Evolutionary conservation across 2,329 filamentous ascomycete genomes (phyloP).

Genomic region (Xylaria sp.): DNA sequence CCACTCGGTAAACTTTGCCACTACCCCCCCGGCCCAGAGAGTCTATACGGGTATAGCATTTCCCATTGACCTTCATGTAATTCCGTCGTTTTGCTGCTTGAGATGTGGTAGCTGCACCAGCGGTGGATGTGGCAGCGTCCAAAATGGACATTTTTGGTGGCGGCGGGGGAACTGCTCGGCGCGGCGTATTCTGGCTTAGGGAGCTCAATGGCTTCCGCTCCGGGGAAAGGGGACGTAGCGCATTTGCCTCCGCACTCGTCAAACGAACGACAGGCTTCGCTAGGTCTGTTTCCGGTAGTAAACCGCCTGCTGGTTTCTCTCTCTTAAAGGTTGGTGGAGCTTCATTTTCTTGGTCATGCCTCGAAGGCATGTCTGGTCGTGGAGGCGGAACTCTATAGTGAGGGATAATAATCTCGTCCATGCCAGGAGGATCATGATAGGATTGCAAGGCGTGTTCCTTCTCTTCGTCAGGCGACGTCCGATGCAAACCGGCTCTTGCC

Average conservation of each 20-base stretch:
- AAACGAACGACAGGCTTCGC: constrained; percentile 65
- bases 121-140: constrained; percentile 87
- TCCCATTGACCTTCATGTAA: constrained; percentile 88
- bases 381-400: constrained; percentile 68
- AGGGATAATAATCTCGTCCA: constrained; percentile 58
- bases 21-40: constrained; percentile 92
- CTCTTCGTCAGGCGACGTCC: constrained; percentile 52
- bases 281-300: constrained; percentile 64
- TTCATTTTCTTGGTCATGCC: constrained; percentile 87
- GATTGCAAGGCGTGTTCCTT: constrained; percentile 46
- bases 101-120: constrained; percentile 80
- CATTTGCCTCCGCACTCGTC: constrained; percentile 57
- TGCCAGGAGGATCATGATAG: constrained; percentile 48
- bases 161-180: constrained; percentile 79
- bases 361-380: constrained; percentile 68
- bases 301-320: constrained; percentile 66
- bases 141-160: constrained; percentile 97
- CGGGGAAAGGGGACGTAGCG: constrained; percentile 58
- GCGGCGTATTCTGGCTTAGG: constrained; percentile 76
- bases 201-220: constrained; percentile 66
- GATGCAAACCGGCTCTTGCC: constrained; percentile 56
- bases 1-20: constrained; percentile 94
- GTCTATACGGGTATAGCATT: constrained; percentile 88
- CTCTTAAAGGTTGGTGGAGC: constrained; percentile 75
- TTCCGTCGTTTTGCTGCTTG: constrained; percentile 81